A percentile compares a stretch with the other conserved stretches of the same genome.
phyloP scores from a whole-genome alignment of 1,284 basidiomycete species.

The Meripilus lineatus region DNA sequence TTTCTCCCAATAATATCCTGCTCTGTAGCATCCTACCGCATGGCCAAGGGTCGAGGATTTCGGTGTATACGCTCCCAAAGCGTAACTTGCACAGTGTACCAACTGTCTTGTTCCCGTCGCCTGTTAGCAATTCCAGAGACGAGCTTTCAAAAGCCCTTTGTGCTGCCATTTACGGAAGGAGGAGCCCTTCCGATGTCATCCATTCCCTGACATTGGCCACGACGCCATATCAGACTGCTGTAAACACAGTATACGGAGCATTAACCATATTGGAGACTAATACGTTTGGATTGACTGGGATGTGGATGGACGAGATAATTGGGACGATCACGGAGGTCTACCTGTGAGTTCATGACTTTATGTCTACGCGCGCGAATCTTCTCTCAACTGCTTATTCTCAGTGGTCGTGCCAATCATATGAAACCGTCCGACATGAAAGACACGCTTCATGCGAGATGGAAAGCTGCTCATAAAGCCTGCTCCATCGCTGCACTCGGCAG shows the following conservation, averaged over 20 bases:
- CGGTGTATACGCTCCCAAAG: conserved; percentile 46
- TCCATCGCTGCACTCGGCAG: conserved; percentile 52
- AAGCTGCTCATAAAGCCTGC: conserved; percentile 56
- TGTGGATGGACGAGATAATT: conserved; percentile 41
- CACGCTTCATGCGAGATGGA: conserved; percentile 42
- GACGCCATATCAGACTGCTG: conserved; percentile 33
- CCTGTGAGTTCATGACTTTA: conserved; percentile 34
- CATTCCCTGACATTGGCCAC: conserved; percentile 43
- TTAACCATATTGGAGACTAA: conserved; percentile 37
- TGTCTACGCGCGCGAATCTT: background rate
- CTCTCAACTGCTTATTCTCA: conserved; percentile 19
- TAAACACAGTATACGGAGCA: conserved; percentile 39
- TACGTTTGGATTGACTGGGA: conserved; percentile 17
- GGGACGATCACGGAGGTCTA: conserved; percentile 56
- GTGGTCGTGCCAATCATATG: conserved; percentile 30
- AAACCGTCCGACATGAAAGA: conserved; percentile 33
- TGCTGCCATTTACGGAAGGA: conserved; percentile 39
- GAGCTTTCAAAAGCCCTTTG: conserved; percentile 28
- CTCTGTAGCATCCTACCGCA: conserved; percentile 40
- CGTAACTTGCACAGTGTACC: too few species aligned
- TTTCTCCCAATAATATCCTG: conserved; percentile 56
- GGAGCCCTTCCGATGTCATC: conserved; percentile 48
- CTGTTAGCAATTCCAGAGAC: conserved; percentile 6
- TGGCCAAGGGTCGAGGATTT: too few species aligned
- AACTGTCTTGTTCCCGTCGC: too few species aligned